Evolutionary conservation across 345 rosid species (phyloP), one percentile per base, ranked within the genome.

Genomic region (Salix suchowensis): DNA sequence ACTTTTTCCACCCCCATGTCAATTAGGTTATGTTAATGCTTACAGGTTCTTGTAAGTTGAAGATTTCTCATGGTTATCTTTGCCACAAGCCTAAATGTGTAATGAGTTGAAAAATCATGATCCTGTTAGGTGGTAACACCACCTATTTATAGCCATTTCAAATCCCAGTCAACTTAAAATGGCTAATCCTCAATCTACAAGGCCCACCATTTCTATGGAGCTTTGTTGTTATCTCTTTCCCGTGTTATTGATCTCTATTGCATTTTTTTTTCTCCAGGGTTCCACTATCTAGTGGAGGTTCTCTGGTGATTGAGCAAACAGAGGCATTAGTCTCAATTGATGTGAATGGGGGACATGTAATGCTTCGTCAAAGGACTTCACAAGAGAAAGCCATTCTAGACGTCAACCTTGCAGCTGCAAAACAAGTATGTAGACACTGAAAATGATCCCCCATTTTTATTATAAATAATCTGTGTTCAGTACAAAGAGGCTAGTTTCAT

Each of bases 271-370:
- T 54, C 61, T 80, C 62, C 86, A 95, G 98, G 88, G 98, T 95
- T 81, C 86, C 90, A 73, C 93, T 95, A 70, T 88, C 90, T 39
- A 90, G 84, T 77, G 98, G 98, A 79, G 98, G 98, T 77, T 93
- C 98, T 79, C 78, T 95, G 83, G 96, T 95, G 82, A 95, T 95
- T 84, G 98, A 95, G 86, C 98, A 93, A 85, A 95, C 98, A 0
- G 98, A 95, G 88, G 98, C 98, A 52, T 88, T 95, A 74, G 98
- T 95, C 80, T 91, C 98, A 48, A 88, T 95, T 85, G 98, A 95
- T 85, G 98, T 95, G 75, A 95, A 95, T 81, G 98, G 98, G 9
- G 98, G 98, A 73, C 98, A 93, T 84, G 93, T 92, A 71, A 91
- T 95, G 98, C 83, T 93, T 83, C 93, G 97, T 80, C 92, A 88